Evolutionary conservation across 805 yeast species (phyloP).

Genomic region (Candida jianshihensis): DNA sequence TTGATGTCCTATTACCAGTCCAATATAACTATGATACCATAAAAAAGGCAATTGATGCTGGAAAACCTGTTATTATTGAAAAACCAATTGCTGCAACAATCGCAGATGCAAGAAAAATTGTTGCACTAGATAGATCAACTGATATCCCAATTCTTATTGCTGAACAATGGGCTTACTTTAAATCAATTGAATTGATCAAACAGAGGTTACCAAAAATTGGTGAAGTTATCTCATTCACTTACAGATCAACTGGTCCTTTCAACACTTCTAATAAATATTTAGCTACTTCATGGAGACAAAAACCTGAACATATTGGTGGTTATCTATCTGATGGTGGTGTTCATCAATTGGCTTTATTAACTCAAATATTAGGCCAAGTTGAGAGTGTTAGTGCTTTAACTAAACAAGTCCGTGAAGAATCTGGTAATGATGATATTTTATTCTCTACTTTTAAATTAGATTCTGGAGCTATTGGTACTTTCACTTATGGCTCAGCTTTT

Average conservation of each 20-base stretch:
- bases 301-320: conserved; percentile 92
- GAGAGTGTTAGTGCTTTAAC: conserved; percentile 69
- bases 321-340: conserved; percentile 94
- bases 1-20: conserved; percentile 88
- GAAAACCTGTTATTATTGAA: conserved; percentile 77
- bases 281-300: conserved; percentile 77
- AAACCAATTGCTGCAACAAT: conserved; percentile 90
- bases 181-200: conserved; percentile 48
- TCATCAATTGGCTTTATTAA: conserved; percentile 83
- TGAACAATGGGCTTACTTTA: conserved; percentile 81
- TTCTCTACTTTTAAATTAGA: conserved; percentile 74
- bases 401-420: conserved; percentile 63
- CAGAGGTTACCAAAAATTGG: conserved; percentile 68
- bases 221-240: conserved; percentile 57
- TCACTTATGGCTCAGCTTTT: conserved; percentile 32
- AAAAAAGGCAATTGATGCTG: conserved; percentile 59
- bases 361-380: conserved; percentile 73
- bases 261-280: conserved; percentile 52
- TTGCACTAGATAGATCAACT: conserved; percentile 51
- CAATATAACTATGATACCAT: conserved; percentile 68
- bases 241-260: conserved; percentile 70
- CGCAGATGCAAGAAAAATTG: conserved; percentile 75
- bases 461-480: conserved; percentile 55
- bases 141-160: conserved; percentile 67
- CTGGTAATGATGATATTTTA: conserved; percentile 79